phyloP scores from a whole-genome alignment of 2,329 filamentous ascomycete genomes.

The Neonectria magnoliae region DNA sequence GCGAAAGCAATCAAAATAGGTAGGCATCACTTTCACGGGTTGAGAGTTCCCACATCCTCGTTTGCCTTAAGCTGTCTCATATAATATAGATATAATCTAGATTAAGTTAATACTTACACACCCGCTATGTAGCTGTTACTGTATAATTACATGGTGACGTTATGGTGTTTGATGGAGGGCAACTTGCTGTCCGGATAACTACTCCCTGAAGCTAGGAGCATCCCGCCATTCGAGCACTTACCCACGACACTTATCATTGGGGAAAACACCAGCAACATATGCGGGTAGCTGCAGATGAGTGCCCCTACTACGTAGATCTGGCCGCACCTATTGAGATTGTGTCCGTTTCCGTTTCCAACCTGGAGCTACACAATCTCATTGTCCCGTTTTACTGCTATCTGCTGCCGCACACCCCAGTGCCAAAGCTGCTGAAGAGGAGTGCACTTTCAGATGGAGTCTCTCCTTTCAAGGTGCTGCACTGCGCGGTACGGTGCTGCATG shows the following conservation, averaged over 20 bases:
- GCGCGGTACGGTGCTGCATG: not conserved
- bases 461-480: not conserved
- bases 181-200: not conserved
- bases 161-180: not conserved
- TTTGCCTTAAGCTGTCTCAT: not conserved
- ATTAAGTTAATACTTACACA: too few species aligned
- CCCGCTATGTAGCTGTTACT: not conserved
- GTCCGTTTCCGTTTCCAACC: not conserved
- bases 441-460: not conserved
- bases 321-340: not conserved
- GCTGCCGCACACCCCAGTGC: not conserved
- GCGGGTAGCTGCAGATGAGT: not conserved
- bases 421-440: not conserved
- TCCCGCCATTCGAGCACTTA: not conserved
- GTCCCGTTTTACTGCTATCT: not conserved
- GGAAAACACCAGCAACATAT: not conserved
- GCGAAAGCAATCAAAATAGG: not conserved
- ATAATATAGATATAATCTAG: not conserved
- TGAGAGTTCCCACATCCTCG: not conserved
- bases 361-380: not conserved
- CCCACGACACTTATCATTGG: too few species aligned
- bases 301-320: not conserved
- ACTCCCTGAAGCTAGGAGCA: not conserved
- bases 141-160: not conserved
- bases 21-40: not conserved